Evolutionary conservation across 2,329 filamentous ascomycete genomes (phyloP).

Genomic region (Monilinia fructicola): DNA sequence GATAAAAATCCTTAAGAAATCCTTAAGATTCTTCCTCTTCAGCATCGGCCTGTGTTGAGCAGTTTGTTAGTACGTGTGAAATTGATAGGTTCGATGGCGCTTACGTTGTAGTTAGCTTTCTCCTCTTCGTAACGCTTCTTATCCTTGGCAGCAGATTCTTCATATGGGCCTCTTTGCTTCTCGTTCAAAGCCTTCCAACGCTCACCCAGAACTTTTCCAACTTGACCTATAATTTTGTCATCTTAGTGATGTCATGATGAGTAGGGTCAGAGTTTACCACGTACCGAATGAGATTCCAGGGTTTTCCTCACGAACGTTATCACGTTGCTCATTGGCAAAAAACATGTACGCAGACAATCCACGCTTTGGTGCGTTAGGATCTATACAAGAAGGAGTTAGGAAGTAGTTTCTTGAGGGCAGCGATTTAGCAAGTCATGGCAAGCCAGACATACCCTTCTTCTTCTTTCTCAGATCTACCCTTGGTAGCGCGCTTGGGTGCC

Average conservation of each 20-base stretch:
- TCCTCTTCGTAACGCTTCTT: slow-evolving; percentile 99
- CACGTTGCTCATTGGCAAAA: slow-evolving; percentile 99
- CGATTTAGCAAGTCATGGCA: background rate
- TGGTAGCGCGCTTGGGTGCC: slow-evolving; percentile 59
- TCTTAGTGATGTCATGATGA: slow-evolving; percentile 25
- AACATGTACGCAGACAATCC: slow-evolving; percentile 99
- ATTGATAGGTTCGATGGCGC: slow-evolving; percentile 41
- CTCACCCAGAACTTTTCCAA: slow-evolving; percentile 97
- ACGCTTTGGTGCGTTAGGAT: slow-evolving; percentile 93
- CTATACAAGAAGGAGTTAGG: slow-evolving; percentile 51
- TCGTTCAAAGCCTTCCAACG: slow-evolving; percentile 97
- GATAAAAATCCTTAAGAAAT: slow-evolving; percentile 33
- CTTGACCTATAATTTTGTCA: slow-evolving; percentile 62
- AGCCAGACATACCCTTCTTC: slow-evolving; percentile 64
- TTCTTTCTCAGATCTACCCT: slow-evolving; percentile 63
- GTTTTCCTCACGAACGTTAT: slow-evolving; percentile 98
- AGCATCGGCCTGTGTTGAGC: slow-evolving; percentile 50
- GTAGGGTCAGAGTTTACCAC: slow-evolving; percentile 37
- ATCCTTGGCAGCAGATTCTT: slow-evolving; percentile 92
- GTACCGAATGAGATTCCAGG: slow-evolving; percentile 93
- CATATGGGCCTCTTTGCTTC: slow-evolving; percentile 89
- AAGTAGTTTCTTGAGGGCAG: slow-evolving; percentile 24
- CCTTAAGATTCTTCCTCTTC: slow-evolving; percentile 58
- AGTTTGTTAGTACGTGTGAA: slow-evolving; percentile 40
- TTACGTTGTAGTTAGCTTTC: slow-evolving; percentile 90